Conservation (phyloP, 2,329 filamentous ascomycete species). For the Phoma herbarum region DNA sequence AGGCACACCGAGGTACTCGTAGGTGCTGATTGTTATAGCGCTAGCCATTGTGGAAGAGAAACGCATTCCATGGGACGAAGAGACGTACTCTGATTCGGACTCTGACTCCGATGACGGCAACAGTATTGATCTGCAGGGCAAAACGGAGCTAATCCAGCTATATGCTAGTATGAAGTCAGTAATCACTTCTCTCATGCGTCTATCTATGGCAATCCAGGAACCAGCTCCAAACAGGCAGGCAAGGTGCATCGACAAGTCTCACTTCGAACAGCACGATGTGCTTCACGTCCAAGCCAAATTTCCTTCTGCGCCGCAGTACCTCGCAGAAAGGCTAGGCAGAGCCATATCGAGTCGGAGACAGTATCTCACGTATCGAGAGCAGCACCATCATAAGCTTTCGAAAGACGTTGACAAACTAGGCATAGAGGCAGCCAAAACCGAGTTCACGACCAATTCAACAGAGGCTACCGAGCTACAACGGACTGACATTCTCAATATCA, state of each 20-base stretch:
- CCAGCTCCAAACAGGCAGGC: constrained; percentile 44
- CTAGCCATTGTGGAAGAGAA: not conserved
- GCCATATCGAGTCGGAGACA: constrained; percentile 45
- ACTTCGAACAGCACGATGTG: constrained; percentile 40
- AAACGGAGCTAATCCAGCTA: constrained; percentile 21
- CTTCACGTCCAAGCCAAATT: constrained; percentile 7
- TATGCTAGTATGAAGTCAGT: constrained; percentile 29
- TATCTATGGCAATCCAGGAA: constrained; percentile 47
- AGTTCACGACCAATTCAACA: constrained; percentile 30
- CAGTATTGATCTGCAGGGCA: not conserved
- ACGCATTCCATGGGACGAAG: constrained; percentile 2
- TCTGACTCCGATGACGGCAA: not conserved
- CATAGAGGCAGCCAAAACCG: constrained; percentile 28
- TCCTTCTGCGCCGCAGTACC: not conserved
- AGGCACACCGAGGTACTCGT: no score
- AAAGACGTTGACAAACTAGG: constrained; percentile 34
- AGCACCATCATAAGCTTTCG: constrained; percentile 43
- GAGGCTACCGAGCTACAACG: constrained; percentile 25
- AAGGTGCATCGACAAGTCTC: constrained; percentile 37
- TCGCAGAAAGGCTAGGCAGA: constrained; percentile 40
- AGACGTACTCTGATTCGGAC: constrained; percentile 8
- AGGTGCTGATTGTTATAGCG: not conserved
- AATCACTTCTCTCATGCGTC: constrained; percentile 43
- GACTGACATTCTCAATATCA: constrained; percentile 9
- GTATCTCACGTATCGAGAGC: constrained; percentile 46